phyloP scores from a whole-genome alignment of 352 stramenopile genomes.

The Phytophthora sojae region DNA sequence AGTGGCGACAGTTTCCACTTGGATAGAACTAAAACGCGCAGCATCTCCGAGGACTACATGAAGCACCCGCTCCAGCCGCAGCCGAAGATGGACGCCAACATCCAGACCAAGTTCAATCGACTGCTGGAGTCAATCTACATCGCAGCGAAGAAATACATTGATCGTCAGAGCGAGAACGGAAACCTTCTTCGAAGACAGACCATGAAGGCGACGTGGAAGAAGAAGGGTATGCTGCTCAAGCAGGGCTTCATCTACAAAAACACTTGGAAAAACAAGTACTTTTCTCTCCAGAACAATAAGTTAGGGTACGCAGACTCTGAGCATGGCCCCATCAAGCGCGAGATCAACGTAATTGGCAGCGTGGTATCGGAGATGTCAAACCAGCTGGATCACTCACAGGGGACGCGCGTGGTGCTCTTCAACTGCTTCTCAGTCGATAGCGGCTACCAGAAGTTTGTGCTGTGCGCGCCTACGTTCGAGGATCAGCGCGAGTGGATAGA shows the following conservation, averaged over 20 bases:
- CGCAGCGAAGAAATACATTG: constrained; percentile 87
- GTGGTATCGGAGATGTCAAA: constrained; percentile 85
- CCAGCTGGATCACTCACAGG: constrained; percentile 90
- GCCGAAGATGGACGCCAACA: constrained; percentile 88
- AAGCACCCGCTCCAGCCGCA: constrained; percentile 63
- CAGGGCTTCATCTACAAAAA: constrained; percentile 93
- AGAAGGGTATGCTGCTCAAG: constrained; percentile 88
- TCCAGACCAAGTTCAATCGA: constrained; percentile 84
- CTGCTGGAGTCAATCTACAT: constrained; percentile 88
- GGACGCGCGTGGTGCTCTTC: constrained; percentile 83
- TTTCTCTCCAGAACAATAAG: constrained; percentile 91
- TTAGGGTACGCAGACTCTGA: constrained; percentile 83
- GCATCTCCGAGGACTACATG: constrained; percentile 82
- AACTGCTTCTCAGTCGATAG: constrained; percentile 90
- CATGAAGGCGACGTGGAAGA: constrained; percentile 89
- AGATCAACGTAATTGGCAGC: constrained; percentile 89
- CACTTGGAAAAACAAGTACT: constrained; percentile 90
- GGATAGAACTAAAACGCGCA: constrained; percentile 69
- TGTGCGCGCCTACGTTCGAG: constrained; percentile 86
- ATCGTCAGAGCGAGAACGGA: constrained; percentile 68
- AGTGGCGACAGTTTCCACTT: constrained; percentile 63
- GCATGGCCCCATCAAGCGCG: constrained; percentile 84
- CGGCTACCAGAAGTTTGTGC: constrained; percentile 82
- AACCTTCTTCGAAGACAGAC: constrained; percentile 73
- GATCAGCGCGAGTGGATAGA: constrained; percentile 92